Base-by-base conservation (phyloP, 1,284 basidiomycete genomes). In the Irpex rosettiformis region DNA sequence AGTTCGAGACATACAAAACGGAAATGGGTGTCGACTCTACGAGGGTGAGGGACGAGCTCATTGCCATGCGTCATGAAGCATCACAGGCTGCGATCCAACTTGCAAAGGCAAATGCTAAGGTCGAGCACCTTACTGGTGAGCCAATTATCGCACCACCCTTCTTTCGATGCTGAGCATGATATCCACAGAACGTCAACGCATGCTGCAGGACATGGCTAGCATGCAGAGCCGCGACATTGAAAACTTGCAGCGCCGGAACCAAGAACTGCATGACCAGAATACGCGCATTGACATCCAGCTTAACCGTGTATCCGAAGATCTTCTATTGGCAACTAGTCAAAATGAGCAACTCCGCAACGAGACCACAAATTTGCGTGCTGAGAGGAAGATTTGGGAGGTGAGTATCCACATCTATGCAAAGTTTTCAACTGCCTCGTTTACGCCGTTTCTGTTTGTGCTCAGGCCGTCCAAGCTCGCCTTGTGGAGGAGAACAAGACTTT, bases 341-440 rank as follows among this genome's bases (percentile, higher is more conserved):
- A 72, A 88, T 27, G 91, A 94, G 60, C 85, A 89, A 59, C 75
- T 93, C 40, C 85, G 92, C 4, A 93, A 91, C 64, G 94, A 97
- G 67, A 84, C 81, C 60, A 89, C 92, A 1, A 94, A 91, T 66
- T 80, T 96, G 29, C 84, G 89, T 28, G 93, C 94, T 0, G 96
- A 98, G 79, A 94, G 93, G 78, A 89, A 88, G 66, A 90, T 95
- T 45, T 94, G 90, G 89, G 91, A 92, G 85, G 93, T 91, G 55
- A 54, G 85, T 70, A 1, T 18, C 4, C 25, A 25, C 4, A 42
- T 16, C 56, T 54, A 61, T 33, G 11, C 10, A 3, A 16, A 7
- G 7, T 6, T 37, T 6, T 16, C n/a, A 28, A 16, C 25, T 21
- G 3, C 52, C 24, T 30, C 30, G 11, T 27, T n/a, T 8, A 51